phyloP scores from a whole-genome alignment of 345 rosid genomes.

The Odontarrhena argentea region DNA sequence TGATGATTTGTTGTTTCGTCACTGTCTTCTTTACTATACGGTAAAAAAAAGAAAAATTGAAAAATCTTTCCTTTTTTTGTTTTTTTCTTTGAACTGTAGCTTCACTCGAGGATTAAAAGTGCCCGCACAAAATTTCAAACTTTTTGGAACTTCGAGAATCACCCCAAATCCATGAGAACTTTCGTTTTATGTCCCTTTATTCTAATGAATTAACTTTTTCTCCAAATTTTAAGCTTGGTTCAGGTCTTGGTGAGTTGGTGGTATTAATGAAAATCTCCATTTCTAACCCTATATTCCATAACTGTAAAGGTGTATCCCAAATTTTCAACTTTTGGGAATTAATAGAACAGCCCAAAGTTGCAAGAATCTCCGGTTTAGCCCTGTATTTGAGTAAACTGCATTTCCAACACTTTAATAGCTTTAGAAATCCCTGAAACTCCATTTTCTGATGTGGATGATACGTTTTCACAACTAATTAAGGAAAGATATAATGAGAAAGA shows the following conservation, averaged over 20 bases:
- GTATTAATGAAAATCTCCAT: not conserved
- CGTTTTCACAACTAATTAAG: not conserved
- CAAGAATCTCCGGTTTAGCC: too few species aligned
- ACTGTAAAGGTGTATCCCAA: too few species aligned
- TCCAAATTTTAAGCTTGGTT: not conserved
- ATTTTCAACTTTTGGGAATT: too few species aligned
- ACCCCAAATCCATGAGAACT: not conserved
- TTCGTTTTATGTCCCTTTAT: not conserved
- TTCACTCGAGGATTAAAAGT: not conserved
- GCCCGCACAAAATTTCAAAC: constrained; percentile 34
- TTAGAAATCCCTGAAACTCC: too few species aligned
- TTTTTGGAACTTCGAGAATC: constrained; percentile 6
- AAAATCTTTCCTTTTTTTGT: constrained; percentile 15
- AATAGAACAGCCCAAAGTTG: too few species aligned
- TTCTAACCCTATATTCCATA: not conserved
- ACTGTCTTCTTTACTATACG: constrained; percentile 27
- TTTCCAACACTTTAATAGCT: too few species aligned
- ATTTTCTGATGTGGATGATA: not conserved
- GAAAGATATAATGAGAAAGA: not conserved
- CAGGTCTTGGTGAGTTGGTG: too few species aligned
- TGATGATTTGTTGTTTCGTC: constrained; percentile 24
- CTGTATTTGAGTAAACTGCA: too few species aligned
- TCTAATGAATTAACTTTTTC: not conserved
- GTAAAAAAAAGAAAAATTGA: constrained; percentile 21
- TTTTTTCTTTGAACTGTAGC: constrained; percentile 4